Base-by-base conservation (phyloP, 441 rosid genomes). In the Gossypium lobatum region DNA sequence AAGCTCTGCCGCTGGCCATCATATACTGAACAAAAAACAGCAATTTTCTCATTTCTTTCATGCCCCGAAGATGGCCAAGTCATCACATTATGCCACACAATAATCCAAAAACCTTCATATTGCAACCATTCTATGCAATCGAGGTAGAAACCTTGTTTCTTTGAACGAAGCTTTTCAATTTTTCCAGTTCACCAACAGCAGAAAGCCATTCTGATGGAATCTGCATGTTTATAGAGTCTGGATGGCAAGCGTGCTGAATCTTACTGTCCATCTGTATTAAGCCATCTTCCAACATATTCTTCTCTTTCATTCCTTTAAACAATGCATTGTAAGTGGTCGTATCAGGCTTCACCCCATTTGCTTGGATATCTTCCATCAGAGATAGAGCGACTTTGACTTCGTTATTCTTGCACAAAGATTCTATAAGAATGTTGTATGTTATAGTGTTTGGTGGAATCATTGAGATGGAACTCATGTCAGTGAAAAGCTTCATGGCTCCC, bases 121-220 rank as follows among this genome's bases (percentile, higher is more conserved):
- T 68, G 52, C 54, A 64, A 64, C 70, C 45, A 46, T 28, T 55
- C 73, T 73, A 68, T 61, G 79, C 39, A 70, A 72, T 25, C n/a
- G 75, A 59, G 71, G 77, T 69, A 57, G 84, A 83, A 75, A 79
- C 81, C 45, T 67, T 54, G 17, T 68, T 70, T 76, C 90, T 88
- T 79, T 76, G 76, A 62, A 81, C 77, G 73, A 91, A 92, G 20
- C 68, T 78, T 70, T 76, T 85, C 18, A 92, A 77, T 63, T 82
- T 92, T 53, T 83, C 85, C 6, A 72, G 75, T 78, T 89, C 88
- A 76, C 89, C 92, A 46, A 79, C 86, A 9, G 73, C 87, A 8
- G 88, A 72, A 42, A 92, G 88, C 91, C 96, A 85, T 69, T 89
- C 90, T 25, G 88, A 85, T 48, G 91, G 85, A 73, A 89, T 84